phyloP scores from a whole-genome alignment of 441 rosid species.

The Oxalis stricta region DNA sequence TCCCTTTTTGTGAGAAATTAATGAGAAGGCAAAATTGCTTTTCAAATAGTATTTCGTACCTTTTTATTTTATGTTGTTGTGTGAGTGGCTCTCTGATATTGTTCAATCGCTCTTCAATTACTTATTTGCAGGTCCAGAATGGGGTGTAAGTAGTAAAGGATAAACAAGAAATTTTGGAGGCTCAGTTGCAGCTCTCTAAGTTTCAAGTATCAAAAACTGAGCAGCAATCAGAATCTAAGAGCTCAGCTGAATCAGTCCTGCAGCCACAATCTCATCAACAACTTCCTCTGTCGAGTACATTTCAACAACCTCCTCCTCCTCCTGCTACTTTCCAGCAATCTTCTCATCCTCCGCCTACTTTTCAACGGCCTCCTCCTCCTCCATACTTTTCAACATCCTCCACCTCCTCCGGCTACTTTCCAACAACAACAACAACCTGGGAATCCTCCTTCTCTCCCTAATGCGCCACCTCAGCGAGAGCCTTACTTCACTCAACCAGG shows the following conservation, averaged over 20 bases:
- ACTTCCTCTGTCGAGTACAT: conserved; percentile 22
- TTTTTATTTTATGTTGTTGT: neutral
- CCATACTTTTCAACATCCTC: conserved; percentile 22
- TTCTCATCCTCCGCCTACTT: conserved; percentile 37
- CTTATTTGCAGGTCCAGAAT: conserved; percentile 47
- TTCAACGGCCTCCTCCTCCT: conserved; percentile 27
- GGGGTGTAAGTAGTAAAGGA: conserved; percentile 60
- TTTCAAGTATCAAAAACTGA: conserved; percentile 40
- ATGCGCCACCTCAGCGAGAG: conserved; percentile 51
- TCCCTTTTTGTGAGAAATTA: neutral
- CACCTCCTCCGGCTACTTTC: conserved; percentile 14
- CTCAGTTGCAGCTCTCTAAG: conserved; percentile 55
- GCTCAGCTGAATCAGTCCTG: conserved; percentile 19
- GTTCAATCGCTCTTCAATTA: conserved; percentile 2
- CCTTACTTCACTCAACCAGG: conserved; percentile 43
- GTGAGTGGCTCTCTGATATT: neutral
- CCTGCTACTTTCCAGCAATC: conserved; percentile 23
- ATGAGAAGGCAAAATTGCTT: too few relatives aligned
- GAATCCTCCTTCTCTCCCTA: conserved; percentile 25
- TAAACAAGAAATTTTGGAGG: conserved; percentile 58
- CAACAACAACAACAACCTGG: too few relatives aligned
- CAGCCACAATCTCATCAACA: conserved; percentile 37
- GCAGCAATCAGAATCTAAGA: conserved; percentile 33
- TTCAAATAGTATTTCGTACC: neutral
- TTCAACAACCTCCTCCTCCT: conserved; percentile 24